Percentiles rank a stretch among this genome's conserved stretches.
Evolutionary conservation across 1,284 basidiomycete genomes (phyloP).

Genomic region (Cryptococcus depauperatus): DNA sequence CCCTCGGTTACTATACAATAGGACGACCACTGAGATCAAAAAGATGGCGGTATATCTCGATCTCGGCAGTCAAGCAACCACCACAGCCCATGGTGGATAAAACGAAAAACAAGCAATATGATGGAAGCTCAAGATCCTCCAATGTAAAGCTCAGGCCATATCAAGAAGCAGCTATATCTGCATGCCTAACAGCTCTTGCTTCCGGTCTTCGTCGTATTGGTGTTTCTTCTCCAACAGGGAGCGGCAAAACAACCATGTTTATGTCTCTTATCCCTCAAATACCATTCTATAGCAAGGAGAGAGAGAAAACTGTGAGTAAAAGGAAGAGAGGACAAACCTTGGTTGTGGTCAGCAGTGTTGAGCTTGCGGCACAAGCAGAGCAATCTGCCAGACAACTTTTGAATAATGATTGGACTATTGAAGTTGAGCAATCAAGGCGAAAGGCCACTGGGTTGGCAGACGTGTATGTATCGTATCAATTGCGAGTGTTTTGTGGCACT

Average conservation of each 20-base stretch:
- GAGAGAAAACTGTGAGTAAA: background rate
- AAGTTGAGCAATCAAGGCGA: conserved; percentile 81
- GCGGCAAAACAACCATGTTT: conserved; percentile 90
- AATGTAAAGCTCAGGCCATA: conserved; percentile 66
- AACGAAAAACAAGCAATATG: too few relatives aligned
- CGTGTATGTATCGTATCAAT: conserved; percentile 52
- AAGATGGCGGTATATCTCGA: too few relatives aligned
- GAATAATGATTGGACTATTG: conserved; percentile 63
- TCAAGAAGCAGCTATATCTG: conserved; percentile 73
- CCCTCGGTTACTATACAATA: too few relatives aligned
- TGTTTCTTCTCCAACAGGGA: conserved; percentile 84
- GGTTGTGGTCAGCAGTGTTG: conserved; percentile 46
- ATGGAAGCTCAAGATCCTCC: background rate
- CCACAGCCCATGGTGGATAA: too few relatives aligned
- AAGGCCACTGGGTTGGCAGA: conserved; percentile 74
- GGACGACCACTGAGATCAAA: too few relatives aligned
- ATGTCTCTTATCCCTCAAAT: conserved; percentile 59
- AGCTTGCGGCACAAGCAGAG: conserved; percentile 83
- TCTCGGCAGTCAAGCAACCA: too few relatives aligned
- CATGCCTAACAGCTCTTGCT: conserved; percentile 65
- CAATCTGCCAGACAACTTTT: conserved; percentile 59
- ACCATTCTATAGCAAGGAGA: background rate
- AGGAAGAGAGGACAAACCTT: conserved; percentile 16
- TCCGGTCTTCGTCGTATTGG: conserved; percentile 66
- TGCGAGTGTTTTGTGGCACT: background rate